Evolutionary conservation across 192 early-diverging fungal genomes (phyloP), one percentile per base, ranked within the genome.

Genomic region (Entomortierella lignicola): DNA sequence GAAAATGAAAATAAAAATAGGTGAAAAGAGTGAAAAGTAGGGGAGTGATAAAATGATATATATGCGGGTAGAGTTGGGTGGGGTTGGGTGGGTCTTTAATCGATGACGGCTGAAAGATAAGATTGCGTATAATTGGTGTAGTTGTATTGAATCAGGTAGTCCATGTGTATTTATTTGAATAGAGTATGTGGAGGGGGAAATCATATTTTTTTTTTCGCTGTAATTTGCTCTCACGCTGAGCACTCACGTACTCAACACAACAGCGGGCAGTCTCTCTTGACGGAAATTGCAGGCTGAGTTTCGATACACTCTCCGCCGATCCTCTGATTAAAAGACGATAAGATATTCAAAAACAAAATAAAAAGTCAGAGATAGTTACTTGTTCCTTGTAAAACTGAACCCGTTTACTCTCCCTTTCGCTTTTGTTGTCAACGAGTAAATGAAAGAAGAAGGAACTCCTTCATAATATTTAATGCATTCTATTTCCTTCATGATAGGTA

Each of bases 41-140:
- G 39, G 48, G 10, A 57, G 60, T 27, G 37, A 47, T 27, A 53
- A 20, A 30, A 29, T 21, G 27, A 60, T 17, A 55, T 20, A 55
- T 23, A 50, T 7, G 10, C 53, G 51, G 53, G 41, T 43, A 39
- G 41, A 55, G 51, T 61, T 61, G 48, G 48, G 32, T 63, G 48
- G 61, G 61, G 50, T 51, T 63, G 20, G 55, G 7, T 57, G 55
- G 55, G 29, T 26, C 34, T 57, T 15, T 54, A 30, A 27, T 54
- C 10, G 26, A 54, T 54, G 27, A 54, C 21, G 23, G 15, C 52
- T 6, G 11, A 27, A 25, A 54, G 52, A 54, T 30, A 54, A 30
- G 55, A 30, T 34, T 57, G 30, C 55, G 52, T 27, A 47, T n/a
- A n/a, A n/a, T n/a, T n/a, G n/a, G n/a, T n/a, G n/a, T n/a, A n/a